phyloP scores from a whole-genome alignment of 2,329 filamentous ascomycete species.

The Gnomoniopsis smithogilvyi region DNA sequence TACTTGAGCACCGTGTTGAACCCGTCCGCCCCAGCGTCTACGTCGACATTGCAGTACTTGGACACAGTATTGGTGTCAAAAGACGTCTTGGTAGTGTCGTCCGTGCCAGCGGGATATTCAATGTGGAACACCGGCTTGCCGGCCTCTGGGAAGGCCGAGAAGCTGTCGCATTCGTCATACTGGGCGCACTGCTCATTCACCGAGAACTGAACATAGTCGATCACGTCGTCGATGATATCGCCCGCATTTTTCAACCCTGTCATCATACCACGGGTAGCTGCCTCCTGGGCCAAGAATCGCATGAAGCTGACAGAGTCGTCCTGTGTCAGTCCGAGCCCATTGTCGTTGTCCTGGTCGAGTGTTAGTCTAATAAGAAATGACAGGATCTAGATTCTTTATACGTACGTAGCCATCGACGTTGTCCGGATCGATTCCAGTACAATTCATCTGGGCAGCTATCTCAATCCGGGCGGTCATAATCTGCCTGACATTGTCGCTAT shows the following conservation, averaged over 20 bases:
- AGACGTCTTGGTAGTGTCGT: conserved; percentile 20
- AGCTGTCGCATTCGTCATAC: conserved; percentile 50
- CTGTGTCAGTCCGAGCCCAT: conserved; percentile 57
- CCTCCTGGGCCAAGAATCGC: conserved; percentile 54
- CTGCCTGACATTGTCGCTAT: conserved; percentile 53
- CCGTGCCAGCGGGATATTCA: conserved; percentile 51
- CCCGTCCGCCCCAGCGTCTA: conserved; percentile 28
- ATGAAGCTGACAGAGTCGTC: conserved; percentile 57
- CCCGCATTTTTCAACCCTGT: conserved; percentile 68
- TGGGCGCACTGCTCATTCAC: conserved; percentile 62
- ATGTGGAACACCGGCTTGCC: conserved; percentile 62
- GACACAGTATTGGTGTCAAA: conserved; percentile 6
- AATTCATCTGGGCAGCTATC: conserved; percentile 58
- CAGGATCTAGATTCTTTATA: conserved; percentile 15
- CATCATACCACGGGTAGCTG: conserved; percentile 52
- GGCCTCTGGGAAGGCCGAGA: conserved; percentile 44
- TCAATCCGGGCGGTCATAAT: conserved; percentile 63
- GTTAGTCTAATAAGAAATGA: background rate
- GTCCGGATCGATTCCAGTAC: conserved; percentile 68
- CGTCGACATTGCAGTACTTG: conserved; percentile 17
- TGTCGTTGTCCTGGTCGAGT: conserved; percentile 49
- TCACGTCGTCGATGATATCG: conserved; percentile 49
- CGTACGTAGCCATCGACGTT: conserved; percentile 65
- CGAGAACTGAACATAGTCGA: conserved; percentile 56
- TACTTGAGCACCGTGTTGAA: conserved; percentile 67